Base-by-base conservation (phyloP, 140 eudicot genomes). In the Oenanthe javanica region DNA sequence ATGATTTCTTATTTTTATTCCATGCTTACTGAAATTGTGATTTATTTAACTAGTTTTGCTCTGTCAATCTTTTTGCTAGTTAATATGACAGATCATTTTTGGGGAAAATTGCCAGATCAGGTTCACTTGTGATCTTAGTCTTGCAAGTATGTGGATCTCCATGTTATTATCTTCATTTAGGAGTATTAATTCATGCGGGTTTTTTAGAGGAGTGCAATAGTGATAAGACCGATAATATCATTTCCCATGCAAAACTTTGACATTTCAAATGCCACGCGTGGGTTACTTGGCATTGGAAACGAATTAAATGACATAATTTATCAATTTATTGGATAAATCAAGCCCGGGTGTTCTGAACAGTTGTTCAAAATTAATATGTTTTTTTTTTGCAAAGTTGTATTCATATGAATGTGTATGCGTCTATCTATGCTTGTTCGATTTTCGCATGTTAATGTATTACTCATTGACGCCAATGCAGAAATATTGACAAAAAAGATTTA, bases 31-130 rank as follows among this genome's bases (percentile, higher is more conserved):
- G 52, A 43, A 18, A 48, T 49, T 75, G 78, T 14, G 54, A 18
- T 75, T 23, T 25, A 49, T 75, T 23, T 75, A 49, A 75, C 38
- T 75, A 74, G 75, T 70, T 70, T 38, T 67, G 27, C 42, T 25
- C 15, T 70, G 73, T 21, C 45, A 13, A 4, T 10, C 14, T 72
- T 63, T 63, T n/a, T 63, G 38, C 70, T 63, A 63, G 38, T 63
- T 63, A 36, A 67, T 31, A 25, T 67, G 9, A 10, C 74, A 67
- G 46, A 67, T 67, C 74, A 38, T 23, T 63, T 63, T 36, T 63
- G 46, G 46, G 74, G 74, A 67, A n/a, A 57, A 13, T 43, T 43
- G 49, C 13, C 77, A 72, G 54, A 72, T 45, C 48, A 36, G 50
- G 50, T 42, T 42, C 50, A 25, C 25, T 74, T 47, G 51, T 75